phyloP scores from a whole-genome alignment of 768 basidiomycete genomes.

The Boletales sp. region DNA sequence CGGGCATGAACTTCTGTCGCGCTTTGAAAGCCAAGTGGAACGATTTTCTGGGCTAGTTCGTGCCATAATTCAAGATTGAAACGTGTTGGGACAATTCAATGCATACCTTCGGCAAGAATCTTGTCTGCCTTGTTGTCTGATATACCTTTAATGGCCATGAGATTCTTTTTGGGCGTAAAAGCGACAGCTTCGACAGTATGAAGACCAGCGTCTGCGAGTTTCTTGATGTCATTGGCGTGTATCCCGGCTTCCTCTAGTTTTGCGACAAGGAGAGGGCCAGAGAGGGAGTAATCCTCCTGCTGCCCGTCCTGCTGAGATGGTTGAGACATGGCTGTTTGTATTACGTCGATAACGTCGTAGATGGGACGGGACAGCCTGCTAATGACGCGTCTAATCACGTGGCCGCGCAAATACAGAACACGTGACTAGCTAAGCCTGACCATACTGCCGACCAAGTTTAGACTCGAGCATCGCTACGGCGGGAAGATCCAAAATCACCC shows the following conservation, averaged over 20 bases:
- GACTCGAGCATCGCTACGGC: conserved; percentile 79
- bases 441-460: conserved; percentile 45
- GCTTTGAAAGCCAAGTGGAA: conserved; percentile 96
- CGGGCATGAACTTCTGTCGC: conserved; percentile 97
- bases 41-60: conserved; percentile 81
- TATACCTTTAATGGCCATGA: conserved; percentile 92
- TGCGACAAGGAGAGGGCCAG: conserved; percentile 79
- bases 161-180: conserved; percentile 91
- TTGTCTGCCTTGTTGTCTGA: conserved; percentile 97
- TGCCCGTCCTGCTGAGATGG: conserved; percentile 51
- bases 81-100: background rate
- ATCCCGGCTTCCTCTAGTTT: conserved; percentile 91
- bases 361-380: background rate
- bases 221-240: conserved; percentile 88
- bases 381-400: conserved; percentile 31
- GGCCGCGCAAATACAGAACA: conserved; percentile 16
- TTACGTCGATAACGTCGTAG: background rate
- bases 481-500: conserved; percentile 74
- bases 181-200: conserved; percentile 95
- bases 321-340: conserved; percentile 38
- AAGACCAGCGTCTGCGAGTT: conserved; percentile 86
- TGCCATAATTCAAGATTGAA: conserved; percentile 5
- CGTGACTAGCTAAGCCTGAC: background rate
- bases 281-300: conserved; percentile 51
- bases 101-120: conserved; percentile 84